Base-by-base conservation (phyloP, 2,329 filamentous ascomycete genomes). In the Zymoseptoria crescenta region DNA sequence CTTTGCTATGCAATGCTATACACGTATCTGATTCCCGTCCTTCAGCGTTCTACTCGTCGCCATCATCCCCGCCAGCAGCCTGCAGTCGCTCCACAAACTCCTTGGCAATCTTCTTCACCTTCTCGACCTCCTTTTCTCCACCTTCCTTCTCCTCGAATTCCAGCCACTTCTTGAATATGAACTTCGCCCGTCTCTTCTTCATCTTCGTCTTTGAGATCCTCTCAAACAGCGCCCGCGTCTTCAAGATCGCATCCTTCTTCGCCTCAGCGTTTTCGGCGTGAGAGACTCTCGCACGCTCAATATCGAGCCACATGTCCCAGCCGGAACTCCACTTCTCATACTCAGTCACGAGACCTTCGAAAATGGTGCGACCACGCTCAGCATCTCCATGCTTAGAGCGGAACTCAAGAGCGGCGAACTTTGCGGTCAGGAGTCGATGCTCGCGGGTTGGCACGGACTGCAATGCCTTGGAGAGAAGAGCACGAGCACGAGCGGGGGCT, bases 401-500 rank as follows among this genome's bases (percentile, higher is more conserved):
- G 81, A 96, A 99, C 75, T 99, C 94, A 21, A 99, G 83, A 19
- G 89, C 87, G 0, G 89, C 94, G 72, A 99, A 96, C 66, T 93
- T 92, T 68, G 88, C 84, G 58, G 93, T 91, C 0, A 96, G 81
- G 61, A 85, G 83, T 48, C 90, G 81, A 74, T 91, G 86, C 59
- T 87, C 83, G 55, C 83, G 82, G 20, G 79, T 74, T 27, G 87
- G 86, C 2, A 99, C 84, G 7, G 89, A 88, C 75, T 97, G 92
- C 8, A 88, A 86, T 16, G 94, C 93, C 49, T 93, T 88, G 2
- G 87, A 81, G 5, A 97, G 84, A 13, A 99, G 83, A 0, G 84
- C 85, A 57, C 91, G 87, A 3, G 87, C 89, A 7, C 86, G 84
- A n/a, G 87, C 87, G 0, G 91, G 83, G 9, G 87, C 81, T 59